A percentile compares a stretch with the other conserved stretches of the same genome.
Evolutionary conservation across 306 rosid genomes (phyloP).

Genomic region (Cicer arietinum): DNA sequence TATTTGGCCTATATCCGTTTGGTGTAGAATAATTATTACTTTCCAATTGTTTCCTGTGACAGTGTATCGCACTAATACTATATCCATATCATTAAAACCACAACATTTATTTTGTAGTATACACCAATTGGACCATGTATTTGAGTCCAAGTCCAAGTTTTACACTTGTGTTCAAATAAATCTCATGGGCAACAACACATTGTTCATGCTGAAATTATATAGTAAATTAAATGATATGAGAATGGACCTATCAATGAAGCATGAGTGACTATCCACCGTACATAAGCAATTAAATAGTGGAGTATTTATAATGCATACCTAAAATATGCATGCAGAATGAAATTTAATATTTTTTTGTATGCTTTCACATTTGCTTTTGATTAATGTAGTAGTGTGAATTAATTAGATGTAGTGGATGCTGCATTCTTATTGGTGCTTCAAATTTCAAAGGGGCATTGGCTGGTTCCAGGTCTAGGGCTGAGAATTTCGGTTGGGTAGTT

Average conservation of each 20-base stretch:
- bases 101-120: slow-evolving; percentile 7
- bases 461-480: no score
- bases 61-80: not conserved
- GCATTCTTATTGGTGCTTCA: not conserved
- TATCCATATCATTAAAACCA: slow-evolving; percentile 32
- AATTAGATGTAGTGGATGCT: not conserved
- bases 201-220: not conserved
- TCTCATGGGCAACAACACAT: slow-evolving; percentile 14
- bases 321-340: slow-evolving; percentile 14
- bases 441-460: not conserved
- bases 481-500: no score
- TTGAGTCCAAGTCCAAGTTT: slow-evolving; percentile 35
- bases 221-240: no score
- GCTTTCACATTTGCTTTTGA: slow-evolving; percentile 25
- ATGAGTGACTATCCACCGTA: not conserved
- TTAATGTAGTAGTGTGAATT: not conserved
- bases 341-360: not conserved
- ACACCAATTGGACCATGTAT: slow-evolving; percentile 17
- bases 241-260: not conserved
- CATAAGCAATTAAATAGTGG: not conserved
- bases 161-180: slow-evolving; percentile 21
- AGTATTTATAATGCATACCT: not conserved
- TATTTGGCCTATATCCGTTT: not conserved
- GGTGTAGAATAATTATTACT: not conserved
- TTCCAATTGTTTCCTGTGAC: not conserved